Evolutionary conservation across 345 rosid genomes (phyloP).

Genomic region (Aquilaria yunnanensis): DNA sequence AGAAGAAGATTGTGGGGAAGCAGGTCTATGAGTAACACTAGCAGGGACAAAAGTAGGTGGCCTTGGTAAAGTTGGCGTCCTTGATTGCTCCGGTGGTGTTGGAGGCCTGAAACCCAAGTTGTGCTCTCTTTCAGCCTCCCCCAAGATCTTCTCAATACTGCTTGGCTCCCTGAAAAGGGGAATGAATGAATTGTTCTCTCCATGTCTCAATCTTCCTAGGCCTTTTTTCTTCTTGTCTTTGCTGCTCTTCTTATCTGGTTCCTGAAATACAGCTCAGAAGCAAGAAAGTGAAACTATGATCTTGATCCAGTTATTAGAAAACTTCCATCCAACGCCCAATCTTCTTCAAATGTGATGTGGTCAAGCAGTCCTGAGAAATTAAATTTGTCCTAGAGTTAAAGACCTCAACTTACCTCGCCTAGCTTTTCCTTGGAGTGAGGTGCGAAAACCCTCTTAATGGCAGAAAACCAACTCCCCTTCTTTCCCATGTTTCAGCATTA

Average conservation of each 20-base stretch:
- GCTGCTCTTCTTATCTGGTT: constrained; percentile 40
- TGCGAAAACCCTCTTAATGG: constrained; percentile 78
- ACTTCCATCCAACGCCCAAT: neutral
- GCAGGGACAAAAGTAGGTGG: constrained; percentile 36
- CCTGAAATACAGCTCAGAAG: constrained; percentile 30
- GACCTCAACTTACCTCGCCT: constrained; percentile 42
- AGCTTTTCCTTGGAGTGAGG: constrained; percentile 69
- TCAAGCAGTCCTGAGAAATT: too few species aligned
- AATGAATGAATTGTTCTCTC: constrained; percentile 75
- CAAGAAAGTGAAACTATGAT: neutral
- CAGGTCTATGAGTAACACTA: constrained; percentile 22
- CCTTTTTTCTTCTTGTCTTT: constrained; percentile 75
- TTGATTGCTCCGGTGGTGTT: constrained; percentile 45
- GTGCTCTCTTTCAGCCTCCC: constrained; percentile 90
- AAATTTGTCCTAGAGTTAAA: too few species aligned
- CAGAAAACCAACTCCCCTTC: constrained; percentile 93
- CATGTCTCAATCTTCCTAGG: constrained; percentile 42
- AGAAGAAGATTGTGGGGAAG: constrained; percentile 47
- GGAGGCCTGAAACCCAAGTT: constrained; percentile 68
- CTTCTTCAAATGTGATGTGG: too few species aligned
- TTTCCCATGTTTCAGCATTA: constrained; percentile 86
- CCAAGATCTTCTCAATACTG: constrained; percentile 88
- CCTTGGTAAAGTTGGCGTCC: constrained; percentile 22
- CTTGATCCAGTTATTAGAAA: neutral
- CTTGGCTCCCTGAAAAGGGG: constrained; percentile 83